A percentile compares a stretch with the other conserved stretches of the same genome.
These are phyloP conservation scores for Torulaspora gathmanii DNA, from an alignment of 805 yeast genomes.

Conservation along the genomic window DNA sequence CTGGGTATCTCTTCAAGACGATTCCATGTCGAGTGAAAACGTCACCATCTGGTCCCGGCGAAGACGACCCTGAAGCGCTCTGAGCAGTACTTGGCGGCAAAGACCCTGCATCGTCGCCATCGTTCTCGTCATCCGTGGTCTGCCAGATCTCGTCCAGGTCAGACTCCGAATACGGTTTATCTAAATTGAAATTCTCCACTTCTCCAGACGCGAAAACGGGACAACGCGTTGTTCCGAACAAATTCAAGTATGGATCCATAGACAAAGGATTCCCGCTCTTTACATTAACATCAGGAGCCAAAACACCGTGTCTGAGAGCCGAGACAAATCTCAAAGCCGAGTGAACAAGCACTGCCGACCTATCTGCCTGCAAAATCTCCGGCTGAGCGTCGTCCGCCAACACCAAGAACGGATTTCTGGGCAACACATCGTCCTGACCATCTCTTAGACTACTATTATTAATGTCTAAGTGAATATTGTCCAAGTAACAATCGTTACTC, in stretches of 20 bases:
- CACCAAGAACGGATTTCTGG: constrained; percentile 72
- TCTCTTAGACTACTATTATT: constrained; percentile 52
- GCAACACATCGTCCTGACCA: constrained; percentile 60
- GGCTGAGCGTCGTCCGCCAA: constrained; percentile 70
- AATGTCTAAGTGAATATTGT: constrained; percentile 41
- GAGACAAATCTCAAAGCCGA: constrained; percentile 64
- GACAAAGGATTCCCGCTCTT: constrained; percentile 49
- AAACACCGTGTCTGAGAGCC: constrained; percentile 49
- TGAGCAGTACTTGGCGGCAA: not conserved
- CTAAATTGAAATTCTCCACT: constrained; percentile 34
- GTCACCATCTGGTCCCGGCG: constrained; percentile 18
- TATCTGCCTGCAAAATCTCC: constrained; percentile 56
- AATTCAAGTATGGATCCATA: constrained; percentile 61
- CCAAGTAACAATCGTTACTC: constrained; percentile 49
- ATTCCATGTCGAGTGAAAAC: constrained; percentile 48
- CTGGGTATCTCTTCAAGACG: constrained; percentile 60
- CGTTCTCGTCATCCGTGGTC: constrained; percentile 1
- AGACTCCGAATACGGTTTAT: constrained; percentile 43
- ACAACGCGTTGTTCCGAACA: constrained; percentile 65
- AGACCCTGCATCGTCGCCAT: constrained; percentile 1
- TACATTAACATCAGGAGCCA: constrained; percentile 57
- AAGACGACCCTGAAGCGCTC: constrained; percentile 4
- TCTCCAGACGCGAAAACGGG: constrained; percentile 38
- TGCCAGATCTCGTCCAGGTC: constrained; percentile 38
- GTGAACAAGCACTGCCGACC: constrained; percentile 62